A percentile compares a stretch with the other conserved stretches of the same genome.
Conservation (phyloP, 2,329 filamentous ascomycete species). For the Aspergillus cejpii region DNA sequence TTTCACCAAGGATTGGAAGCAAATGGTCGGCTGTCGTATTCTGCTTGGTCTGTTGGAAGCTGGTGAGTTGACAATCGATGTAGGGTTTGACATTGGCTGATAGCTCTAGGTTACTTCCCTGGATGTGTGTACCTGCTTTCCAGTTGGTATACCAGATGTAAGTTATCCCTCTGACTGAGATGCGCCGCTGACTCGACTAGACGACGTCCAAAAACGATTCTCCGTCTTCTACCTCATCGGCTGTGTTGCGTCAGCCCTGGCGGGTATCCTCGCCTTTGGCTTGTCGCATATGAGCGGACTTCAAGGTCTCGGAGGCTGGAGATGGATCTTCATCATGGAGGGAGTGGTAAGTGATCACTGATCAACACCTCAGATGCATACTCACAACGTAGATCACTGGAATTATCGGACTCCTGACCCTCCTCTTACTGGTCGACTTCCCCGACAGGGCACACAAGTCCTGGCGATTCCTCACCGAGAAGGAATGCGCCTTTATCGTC, state of each 20-base stretch:
- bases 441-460: conserved; percentile 30
- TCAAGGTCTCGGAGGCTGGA: conserved; percentile 42
- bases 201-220: conserved; percentile 31
- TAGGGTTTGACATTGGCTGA: conserved; percentile 49
- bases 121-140: conserved; percentile 65
- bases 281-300: conserved; percentile 40
- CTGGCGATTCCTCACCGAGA: conserved; percentile 30
- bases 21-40: conserved; percentile 22
- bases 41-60: conserved; percentile 27
- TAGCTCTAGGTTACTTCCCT: conserved; percentile 63
- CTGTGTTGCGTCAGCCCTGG: conserved; percentile 43
- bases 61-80: conserved; percentile 2
- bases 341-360: conserved; percentile 38
- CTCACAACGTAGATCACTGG: conserved; percentile 22
- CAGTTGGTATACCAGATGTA: conserved; percentile 58
- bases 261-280: conserved; percentile 43
- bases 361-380: neutral
- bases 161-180: conserved; percentile 3
- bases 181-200: conserved; percentile 7
- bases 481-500: conserved; percentile 47
- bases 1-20: conserved; percentile 25
- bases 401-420: conserved; percentile 24
- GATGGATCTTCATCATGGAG: conserved; percentile 53
- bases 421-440: conserved; percentile 36
- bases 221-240: conserved; percentile 48